These are phyloP conservation scores for Glycine latifolia DNA, from an alignment of 306 rosid species.

Conservation along the genomic window DNA sequence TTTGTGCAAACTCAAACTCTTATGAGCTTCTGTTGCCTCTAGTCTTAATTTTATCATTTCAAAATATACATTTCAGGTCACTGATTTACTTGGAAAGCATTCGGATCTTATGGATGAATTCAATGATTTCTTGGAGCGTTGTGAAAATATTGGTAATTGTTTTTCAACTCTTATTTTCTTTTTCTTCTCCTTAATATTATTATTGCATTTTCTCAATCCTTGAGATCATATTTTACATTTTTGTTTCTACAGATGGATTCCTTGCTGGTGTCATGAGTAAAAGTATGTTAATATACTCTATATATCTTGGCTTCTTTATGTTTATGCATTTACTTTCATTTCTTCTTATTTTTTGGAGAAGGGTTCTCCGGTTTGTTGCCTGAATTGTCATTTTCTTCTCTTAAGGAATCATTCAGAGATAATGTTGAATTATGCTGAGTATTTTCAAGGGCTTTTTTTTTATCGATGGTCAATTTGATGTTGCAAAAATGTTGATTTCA, in stretches of 20 bases:
- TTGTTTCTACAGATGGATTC: slow-evolving; percentile 88
- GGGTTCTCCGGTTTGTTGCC: slow-evolving; percentile 35
- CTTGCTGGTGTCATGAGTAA: slow-evolving; percentile 90
- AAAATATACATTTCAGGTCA: slow-evolving; percentile 68
- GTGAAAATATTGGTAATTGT: slow-evolving; percentile 85
- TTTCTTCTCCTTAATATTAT: neutral
- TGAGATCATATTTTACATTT: slow-evolving; percentile 50
- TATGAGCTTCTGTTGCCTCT: slow-evolving; percentile 15
- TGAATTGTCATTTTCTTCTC: neutral
- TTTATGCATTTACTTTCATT: slow-evolving; percentile 9
- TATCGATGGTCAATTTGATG: slow-evolving; percentile 44
- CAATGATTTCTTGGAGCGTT: slow-evolving; percentile 85
- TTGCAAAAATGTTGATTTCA: slow-evolving; percentile 58
- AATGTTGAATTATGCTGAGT: slow-evolving; percentile 22
- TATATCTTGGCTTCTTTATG: slow-evolving; percentile 29
- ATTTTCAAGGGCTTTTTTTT: slow-evolving; percentile 25
- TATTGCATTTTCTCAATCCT: slow-evolving; percentile 43
- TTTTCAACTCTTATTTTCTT: neutral
- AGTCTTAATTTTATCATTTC: slow-evolving; percentile 32
- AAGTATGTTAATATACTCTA: slow-evolving; percentile 65
- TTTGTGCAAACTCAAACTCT: slow-evolving; percentile 24
- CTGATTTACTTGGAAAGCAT: slow-evolving; percentile 87
- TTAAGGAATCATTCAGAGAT: slow-evolving; percentile 32
- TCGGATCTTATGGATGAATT: slow-evolving; percentile 94
- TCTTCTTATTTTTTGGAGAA: slow-evolving; percentile 11